Evolutionary conservation across 108 stramenopile genomes (phyloP), one percentile per base, ranked within the genome.

Genomic region (Fistulifera solaris): DNA sequence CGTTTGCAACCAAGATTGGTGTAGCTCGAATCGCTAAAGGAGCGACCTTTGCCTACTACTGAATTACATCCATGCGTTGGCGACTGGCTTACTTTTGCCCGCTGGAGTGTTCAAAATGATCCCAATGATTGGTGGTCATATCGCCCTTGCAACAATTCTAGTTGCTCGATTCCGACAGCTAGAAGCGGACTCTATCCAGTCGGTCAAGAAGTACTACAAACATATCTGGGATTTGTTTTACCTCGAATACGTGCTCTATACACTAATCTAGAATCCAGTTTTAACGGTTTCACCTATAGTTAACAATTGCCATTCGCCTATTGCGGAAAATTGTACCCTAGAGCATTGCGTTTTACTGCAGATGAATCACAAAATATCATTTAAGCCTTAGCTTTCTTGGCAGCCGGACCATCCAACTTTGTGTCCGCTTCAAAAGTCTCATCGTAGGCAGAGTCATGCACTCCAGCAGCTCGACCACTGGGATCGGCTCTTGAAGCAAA

Each of bases 181-280:
- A 24, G 79, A 93, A 26, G 78, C 94, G 2, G 79, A 93, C 22
- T 75, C 84, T 40, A 72, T 82, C 61, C 40, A 60, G 1, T 88
- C 83, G 31, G 72, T 95, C 59, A 95, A 97, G 75, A 63, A 31
- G 41, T 96, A 86, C 70, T 97, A 97, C 87, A 91, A 90, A 63
- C 75, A 87, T 45, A 94, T 97, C 57, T 97, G 96, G 96, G 94
- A 97, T 68, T 63, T 94, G 25, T 97, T 97, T 48, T 97, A 97
- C 71, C 63, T 89, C 54, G 94, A 97, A 54, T 97, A 97, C 63
- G 71, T 61, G 11, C 73, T 97, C 25, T 98, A 98, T 68, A 87
- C 91, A 18, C 73, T 98, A 38, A 95, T 98, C 59, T 98, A 85
- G 43, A 18, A 45, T 45, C 11, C 3, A 45, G 11, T 21, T 6